Evolutionary conservation across 176 grass and related monocot species (phyloP), one percentile per base, ranked within the genome.

Genomic region (Areca catechu): DNA sequence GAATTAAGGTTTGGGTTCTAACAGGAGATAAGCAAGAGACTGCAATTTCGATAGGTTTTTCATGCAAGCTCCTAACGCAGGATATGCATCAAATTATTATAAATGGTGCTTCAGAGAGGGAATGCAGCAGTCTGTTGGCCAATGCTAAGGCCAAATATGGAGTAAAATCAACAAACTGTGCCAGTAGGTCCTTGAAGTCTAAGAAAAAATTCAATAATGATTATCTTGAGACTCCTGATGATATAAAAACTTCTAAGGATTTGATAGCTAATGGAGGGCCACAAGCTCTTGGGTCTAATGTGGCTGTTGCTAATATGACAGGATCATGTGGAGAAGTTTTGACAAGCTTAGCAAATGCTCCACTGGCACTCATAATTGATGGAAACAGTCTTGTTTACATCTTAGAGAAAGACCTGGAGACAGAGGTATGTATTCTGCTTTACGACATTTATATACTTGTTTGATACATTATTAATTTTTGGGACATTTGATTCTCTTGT

Each of bases 21-120:
- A 98, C 94, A 19, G 94, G 94, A 50, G 94, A 98, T 85, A 98
- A 98, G 70, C 94, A 98, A 73, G 94, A 98, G 80, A 98, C 94
- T 57, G 94, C 94, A 66, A 92, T 98, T 82, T 98, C 94, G 1
- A 98, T 98, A 61, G 94, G 84, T 74, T 59, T 92, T 70, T 98
- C 94, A 61, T 89, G 94, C 53, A 68, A 76, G 55, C 63, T 98
- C 25, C 69, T 98, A 50, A 89, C 88, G 57, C 78, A 70, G 80
- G 78, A 58, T 62, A 98, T 89, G 87, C 65, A 76, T 55, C 62
- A 49, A 19, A 79, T 98, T 68, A 74, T 98, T 78, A 92, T 98
- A 83, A 98, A 98, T 80, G 94, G 94, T 49, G 83, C 80, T 28
- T 92, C 94, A 3, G 88, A 98, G 79, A 24, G 34, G 71, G 94